These are phyloP conservation scores for Ogataea polymorpha DNA, from an alignment of 805 yeast species.

Conservation along the genomic window DNA sequence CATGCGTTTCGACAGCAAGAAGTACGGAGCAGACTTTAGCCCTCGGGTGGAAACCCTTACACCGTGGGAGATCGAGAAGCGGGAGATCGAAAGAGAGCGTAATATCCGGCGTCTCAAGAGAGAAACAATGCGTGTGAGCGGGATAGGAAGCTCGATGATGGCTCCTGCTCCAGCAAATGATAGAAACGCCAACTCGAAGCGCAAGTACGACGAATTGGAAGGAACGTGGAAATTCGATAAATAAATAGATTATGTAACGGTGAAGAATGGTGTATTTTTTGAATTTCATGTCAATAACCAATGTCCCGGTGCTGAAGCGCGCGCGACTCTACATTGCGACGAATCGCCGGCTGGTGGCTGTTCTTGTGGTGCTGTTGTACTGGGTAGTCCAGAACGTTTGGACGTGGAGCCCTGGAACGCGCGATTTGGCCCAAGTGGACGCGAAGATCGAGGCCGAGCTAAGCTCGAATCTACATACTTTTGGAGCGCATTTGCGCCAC, in stretches of 20 bases:
- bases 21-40: slow-evolving; percentile 79
- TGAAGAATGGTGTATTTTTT: not conserved
- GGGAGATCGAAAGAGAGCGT: slow-evolving; percentile 93
- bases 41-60: slow-evolving; percentile 84
- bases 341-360: slow-evolving; percentile 9
- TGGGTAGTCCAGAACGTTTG: slow-evolving; percentile 6
- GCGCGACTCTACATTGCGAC: slow-evolving; percentile 1
- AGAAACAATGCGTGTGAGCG: slow-evolving; percentile 76
- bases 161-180: slow-evolving; percentile 5
- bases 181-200: slow-evolving; percentile 21
- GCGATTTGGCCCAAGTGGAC: not conserved
- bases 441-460: slow-evolving; percentile 11
- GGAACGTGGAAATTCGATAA: slow-evolving; percentile 30
- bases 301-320: slow-evolving; percentile 1
- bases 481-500: slow-evolving; percentile 11
- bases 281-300: slow-evolving; percentile 1
- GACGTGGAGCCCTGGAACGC: not conserved
- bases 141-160: slow-evolving; percentile 32
- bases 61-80: slow-evolving; percentile 89
- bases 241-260: slow-evolving; percentile 6
- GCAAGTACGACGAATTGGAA: slow-evolving; percentile 35
- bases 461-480: slow-evolving; percentile 15
- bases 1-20: slow-evolving; percentile 68
- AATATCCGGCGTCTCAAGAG: slow-evolving; percentile 88
- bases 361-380: slow-evolving; percentile 8